Percentiles rank a stretch among this genome's conserved stretches.
phyloP scores from a whole-genome alignment of 139 green algal genomes.

The Chlorokybus atmophyticus region DNA sequence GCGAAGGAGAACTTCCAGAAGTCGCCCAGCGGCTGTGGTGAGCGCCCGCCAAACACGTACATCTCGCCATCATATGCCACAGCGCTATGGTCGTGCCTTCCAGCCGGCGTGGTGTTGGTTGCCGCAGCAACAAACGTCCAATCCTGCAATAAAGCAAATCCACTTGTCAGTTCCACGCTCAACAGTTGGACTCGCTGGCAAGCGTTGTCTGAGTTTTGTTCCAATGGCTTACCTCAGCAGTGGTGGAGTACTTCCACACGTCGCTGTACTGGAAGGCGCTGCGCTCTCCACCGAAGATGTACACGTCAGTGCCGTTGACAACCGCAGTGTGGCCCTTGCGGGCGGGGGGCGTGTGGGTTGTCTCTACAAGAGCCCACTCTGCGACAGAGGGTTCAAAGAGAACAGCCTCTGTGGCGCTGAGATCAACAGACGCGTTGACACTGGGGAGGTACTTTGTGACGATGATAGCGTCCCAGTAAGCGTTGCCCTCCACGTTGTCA shows the following conservation, averaged over 20 bases:
- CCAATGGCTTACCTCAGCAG: too few relatives aligned
- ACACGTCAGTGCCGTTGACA: conserved; percentile 12
- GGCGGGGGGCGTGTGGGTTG: conserved; percentile 15
- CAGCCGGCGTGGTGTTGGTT: conserved; percentile 5
- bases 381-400: background rate
- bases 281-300: conserved; percentile 26
- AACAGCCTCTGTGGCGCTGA: background rate
- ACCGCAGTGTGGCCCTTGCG: conserved; percentile 20
- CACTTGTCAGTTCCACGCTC: too few relatives aligned
- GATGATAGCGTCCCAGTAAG: conserved; percentile 20
- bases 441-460: conserved; percentile 5
- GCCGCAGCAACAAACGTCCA: conserved; percentile 9
- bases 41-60: conserved; percentile 21
- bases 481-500: background rate
- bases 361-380: too few relatives aligned
- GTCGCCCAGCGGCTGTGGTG: conserved; percentile 9
- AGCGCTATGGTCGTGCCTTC: conserved; percentile 17
- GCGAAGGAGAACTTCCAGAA: conserved; percentile 14
- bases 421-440: conserved; percentile 5
- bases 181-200: too few relatives aligned
- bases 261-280: conserved; percentile 17
- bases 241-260: conserved; percentile 19
- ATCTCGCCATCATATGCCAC: conserved; percentile 10
- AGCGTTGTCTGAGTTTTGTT: too few relatives aligned
- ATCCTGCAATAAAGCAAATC: conserved; percentile 2